These are phyloP conservation scores for Theileria orientalis DNA, from an alignment of 169 alveolate species.

Conservation along the genomic window DNA sequence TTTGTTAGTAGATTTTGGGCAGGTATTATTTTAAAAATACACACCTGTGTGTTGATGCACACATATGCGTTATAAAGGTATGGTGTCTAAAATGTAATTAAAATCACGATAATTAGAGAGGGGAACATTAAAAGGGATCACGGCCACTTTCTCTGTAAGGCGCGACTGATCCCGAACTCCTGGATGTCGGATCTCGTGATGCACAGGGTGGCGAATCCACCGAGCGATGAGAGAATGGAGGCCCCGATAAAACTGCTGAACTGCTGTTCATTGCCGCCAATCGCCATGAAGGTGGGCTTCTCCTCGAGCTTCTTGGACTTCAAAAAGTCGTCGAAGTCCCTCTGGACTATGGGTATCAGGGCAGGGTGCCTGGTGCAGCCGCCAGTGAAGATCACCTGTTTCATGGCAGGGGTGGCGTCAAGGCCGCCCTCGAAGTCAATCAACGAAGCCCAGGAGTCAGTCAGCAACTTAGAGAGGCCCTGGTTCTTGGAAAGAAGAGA, in stretches of 20 bases:
- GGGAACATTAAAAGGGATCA: not conserved
- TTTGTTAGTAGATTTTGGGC: too few relatives aligned
- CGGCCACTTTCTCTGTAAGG: slow-evolving; percentile 70
- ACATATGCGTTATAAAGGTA: not conserved
- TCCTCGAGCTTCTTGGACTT: slow-evolving; percentile 12
- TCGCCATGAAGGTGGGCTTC: slow-evolving; percentile 29
- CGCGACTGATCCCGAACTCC: slow-evolving; percentile 66
- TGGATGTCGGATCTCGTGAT: slow-evolving; percentile 68
- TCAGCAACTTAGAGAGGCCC: slow-evolving; percentile 38
- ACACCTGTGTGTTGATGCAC: not conserved
- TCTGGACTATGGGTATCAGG: slow-evolving; percentile 61
- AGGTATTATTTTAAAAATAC: too few relatives aligned
- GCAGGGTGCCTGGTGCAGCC: slow-evolving; percentile 73
- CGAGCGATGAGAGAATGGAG: slow-evolving; percentile 73
- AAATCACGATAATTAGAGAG: too few relatives aligned
- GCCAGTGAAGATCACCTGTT: slow-evolving; percentile 66
- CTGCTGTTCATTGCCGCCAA: slow-evolving; percentile 72
- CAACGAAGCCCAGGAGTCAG: slow-evolving; percentile 18
- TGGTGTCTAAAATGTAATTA: not conserved
- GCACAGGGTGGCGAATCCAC: slow-evolving; percentile 67
- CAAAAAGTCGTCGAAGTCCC: slow-evolving; percentile 53
- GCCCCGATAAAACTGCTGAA: slow-evolving; percentile 77
- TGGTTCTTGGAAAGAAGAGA: not conserved
- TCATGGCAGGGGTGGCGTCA: not conserved
- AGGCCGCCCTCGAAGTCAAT: slow-evolving; percentile 6